Conservation (phyloP, 2,329 filamentous ascomycete species). For the Diaporthe australafricana region DNA sequence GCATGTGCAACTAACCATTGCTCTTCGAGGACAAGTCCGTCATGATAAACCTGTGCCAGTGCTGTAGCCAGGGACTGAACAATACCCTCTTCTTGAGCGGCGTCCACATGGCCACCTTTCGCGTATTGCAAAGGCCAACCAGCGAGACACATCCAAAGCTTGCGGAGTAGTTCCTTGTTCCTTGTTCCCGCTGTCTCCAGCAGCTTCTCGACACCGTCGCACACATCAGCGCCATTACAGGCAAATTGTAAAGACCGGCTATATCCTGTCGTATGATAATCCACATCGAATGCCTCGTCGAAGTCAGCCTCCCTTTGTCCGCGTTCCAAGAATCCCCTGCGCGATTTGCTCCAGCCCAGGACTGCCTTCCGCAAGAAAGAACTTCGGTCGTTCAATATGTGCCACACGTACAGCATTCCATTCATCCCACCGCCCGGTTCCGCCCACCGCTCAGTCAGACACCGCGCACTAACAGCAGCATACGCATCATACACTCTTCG, state of each 20-base stretch:
- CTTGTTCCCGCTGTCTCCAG: not conserved
- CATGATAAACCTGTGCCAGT: constrained; percentile 21
- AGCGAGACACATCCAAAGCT: constrained; percentile 25
- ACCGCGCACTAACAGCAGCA: constrained; percentile 1
- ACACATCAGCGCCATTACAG: constrained; percentile 15
- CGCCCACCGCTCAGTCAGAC: constrained; percentile 26
- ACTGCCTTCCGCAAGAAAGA: constrained; percentile 10
- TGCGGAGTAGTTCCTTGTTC: constrained; percentile 1
- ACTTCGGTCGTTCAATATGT: constrained; percentile 20
- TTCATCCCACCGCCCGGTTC: constrained; percentile 10
- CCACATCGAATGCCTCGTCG: constrained; percentile 15
- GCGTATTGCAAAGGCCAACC: constrained; percentile 18
- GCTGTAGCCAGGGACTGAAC: not conserved
- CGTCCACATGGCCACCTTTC: constrained; percentile 4
- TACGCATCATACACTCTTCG: constrained; percentile 21
- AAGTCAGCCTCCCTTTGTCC: constrained; percentile 25
- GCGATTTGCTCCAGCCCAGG: constrained; percentile 12
- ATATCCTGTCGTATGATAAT: constrained; percentile 18
- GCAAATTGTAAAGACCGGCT: constrained; percentile 12
- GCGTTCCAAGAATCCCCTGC: not conserved
- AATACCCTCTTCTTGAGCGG: constrained; percentile 5
- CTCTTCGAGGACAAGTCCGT: constrained; percentile 21
- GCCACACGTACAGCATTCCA: constrained; percentile 16
- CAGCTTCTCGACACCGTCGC: constrained; percentile 10
- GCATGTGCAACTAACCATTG: constrained; percentile 28